These are phyloP conservation scores for Penicillium soppii DNA, from an alignment of 495 filamentous ascomycete species.

Conservation along the genomic window DNA sequence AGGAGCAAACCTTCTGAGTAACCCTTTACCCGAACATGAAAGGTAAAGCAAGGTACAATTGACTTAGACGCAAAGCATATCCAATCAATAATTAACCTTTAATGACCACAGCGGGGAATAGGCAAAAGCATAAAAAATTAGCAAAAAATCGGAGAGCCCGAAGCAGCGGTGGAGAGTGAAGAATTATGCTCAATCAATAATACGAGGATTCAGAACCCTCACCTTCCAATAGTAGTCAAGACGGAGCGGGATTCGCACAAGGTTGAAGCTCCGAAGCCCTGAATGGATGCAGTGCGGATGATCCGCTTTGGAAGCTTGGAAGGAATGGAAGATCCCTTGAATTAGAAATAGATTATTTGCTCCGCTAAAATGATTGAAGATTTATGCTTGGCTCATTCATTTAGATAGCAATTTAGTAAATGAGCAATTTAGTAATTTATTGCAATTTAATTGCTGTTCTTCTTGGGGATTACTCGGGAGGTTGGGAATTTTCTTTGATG, in stretches of 20 bases:
- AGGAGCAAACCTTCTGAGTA: too few species aligned
- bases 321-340: background rate
- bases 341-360: background rate
- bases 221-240: background rate
- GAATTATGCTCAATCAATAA: background rate
- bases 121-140: background rate
- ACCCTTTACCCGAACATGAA: too few species aligned
- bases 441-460: background rate
- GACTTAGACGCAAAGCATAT: background rate
- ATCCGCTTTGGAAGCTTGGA: constrained; percentile 11
- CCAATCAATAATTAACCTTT: background rate
- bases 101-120: background rate
- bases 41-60: too few species aligned
- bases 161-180: background rate
- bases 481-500: constrained; percentile 4
- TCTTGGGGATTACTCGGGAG: background rate
- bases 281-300: constrained; percentile 3
- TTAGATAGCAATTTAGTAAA: too few species aligned
- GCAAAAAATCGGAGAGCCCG: constrained; percentile 2
- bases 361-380: too few species aligned
- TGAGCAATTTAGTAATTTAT: background rate
- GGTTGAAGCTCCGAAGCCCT: constrained; percentile 24
- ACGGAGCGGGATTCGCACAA: constrained; percentile 21
- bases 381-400: too few species aligned
- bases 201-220: background rate